Evolutionary conservation across 2,329 filamentous ascomycete species (phyloP).

Genomic region (Fusarium sp.): DNA sequence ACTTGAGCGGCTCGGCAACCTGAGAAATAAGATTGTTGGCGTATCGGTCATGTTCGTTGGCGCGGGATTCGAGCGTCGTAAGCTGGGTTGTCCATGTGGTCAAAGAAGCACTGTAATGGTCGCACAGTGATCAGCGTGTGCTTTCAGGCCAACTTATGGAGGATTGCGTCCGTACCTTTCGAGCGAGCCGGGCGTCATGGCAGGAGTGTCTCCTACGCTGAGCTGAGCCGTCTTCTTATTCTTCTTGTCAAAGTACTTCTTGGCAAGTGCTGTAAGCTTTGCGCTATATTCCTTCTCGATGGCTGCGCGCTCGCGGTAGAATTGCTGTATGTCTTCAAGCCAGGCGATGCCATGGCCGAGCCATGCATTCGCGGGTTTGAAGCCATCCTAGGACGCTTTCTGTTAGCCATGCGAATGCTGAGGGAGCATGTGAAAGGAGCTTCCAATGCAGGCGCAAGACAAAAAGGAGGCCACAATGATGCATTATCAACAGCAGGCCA

Average conservation of each 20-base stretch:
- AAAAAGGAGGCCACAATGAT: background rate
- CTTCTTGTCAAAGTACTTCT: constrained; percentile 98
- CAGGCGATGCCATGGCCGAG: constrained; percentile 88
- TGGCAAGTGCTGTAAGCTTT: constrained; percentile 86
- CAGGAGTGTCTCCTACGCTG: constrained; percentile 92
- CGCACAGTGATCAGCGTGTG: constrained; percentile 35
- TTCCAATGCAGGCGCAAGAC: constrained; percentile 19
- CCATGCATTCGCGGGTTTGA: constrained; percentile 95
- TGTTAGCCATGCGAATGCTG: constrained; percentile 7
- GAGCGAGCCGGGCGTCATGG: constrained; percentile 92
- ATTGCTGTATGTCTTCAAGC: constrained; percentile 96
- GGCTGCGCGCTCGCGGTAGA: constrained; percentile 91
- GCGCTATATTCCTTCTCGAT: constrained; percentile 98
- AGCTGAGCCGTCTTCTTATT: constrained; percentile 85
- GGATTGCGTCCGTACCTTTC: constrained; percentile 69
- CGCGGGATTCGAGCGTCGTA: constrained; percentile 86
- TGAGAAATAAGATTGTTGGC: constrained; percentile 79
- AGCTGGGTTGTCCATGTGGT: constrained; percentile 97
- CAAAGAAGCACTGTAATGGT: constrained; percentile 76
- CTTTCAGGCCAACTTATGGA: background rate
- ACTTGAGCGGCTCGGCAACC: constrained; percentile 87
- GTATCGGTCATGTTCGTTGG: constrained; percentile 88
- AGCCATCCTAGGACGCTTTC: constrained; percentile 78
- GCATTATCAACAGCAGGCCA: background rate
- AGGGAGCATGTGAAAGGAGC: constrained; percentile 3